Conservation (phyloP, 2,329 filamentous ascomycete species). For the Fusarium scirpi region DNA sequence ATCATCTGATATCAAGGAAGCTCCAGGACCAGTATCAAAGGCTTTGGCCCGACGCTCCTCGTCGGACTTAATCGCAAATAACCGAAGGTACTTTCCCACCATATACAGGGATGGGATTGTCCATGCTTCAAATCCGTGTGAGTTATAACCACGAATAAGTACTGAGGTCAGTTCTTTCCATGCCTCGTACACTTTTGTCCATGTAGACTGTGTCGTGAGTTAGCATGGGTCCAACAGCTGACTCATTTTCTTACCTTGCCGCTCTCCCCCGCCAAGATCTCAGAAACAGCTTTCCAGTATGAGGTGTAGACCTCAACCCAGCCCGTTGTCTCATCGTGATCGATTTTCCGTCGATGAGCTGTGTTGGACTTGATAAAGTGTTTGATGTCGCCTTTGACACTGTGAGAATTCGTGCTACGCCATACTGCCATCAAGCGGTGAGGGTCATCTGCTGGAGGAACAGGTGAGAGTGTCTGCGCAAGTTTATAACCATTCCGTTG, state of each 20-base stretch:
- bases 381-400: constrained; percentile 76
- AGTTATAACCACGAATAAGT: constrained; percentile 85
- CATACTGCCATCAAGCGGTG: constrained; percentile 77
- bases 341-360: constrained; percentile 64
- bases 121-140: constrained; percentile 84
- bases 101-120: constrained; percentile 91
- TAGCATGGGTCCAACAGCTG: constrained; percentile 11
- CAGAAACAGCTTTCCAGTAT: constrained; percentile 86
- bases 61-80: constrained; percentile 93
- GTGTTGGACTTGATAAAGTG: constrained; percentile 76
- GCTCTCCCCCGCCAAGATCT: constrained; percentile 70
- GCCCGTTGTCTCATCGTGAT: constrained; percentile 76
- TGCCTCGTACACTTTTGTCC: constrained; percentile 84
- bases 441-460: constrained; percentile 71
- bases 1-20: constrained; percentile 78
- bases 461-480: constrained; percentile 79
- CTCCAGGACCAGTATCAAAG: constrained; percentile 53
- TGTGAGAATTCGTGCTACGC: constrained; percentile 75
- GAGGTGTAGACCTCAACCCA: constrained; percentile 88
- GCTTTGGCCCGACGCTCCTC: constrained; percentile 65
- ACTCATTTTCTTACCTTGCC: constrained; percentile 50
- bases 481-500: constrained; percentile 77
- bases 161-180: constrained; percentile 88
- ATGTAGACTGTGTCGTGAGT: constrained; percentile 65
- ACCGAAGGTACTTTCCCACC: constrained; percentile 84